A percentile compares a stretch with the other conserved stretches of the same genome.
Conservation (phyloP, 176 grass and related monocot species). For the barley (Hordeum vulgare) region DNA sequence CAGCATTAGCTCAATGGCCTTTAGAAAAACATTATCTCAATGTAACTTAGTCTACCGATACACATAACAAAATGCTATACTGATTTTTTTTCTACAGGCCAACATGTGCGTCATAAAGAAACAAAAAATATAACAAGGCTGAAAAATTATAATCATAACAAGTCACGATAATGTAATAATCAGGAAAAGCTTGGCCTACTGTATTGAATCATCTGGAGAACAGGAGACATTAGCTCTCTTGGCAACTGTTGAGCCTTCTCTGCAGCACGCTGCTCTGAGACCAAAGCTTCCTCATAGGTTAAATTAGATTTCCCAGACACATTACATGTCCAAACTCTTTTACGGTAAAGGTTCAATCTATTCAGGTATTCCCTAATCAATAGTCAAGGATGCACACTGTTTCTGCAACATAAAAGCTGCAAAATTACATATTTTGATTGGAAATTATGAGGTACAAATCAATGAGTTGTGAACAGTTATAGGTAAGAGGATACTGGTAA, state of each 20-base stretch:
- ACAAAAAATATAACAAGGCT: not conserved
- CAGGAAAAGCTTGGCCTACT: constrained; percentile 43
- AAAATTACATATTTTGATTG: not conserved
- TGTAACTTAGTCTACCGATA: constrained; percentile 16
- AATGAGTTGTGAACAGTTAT: constrained; percentile 16
- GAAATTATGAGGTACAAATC: not conserved
- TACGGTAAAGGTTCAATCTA: constrained; percentile 67
- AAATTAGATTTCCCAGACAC: constrained; percentile 76
- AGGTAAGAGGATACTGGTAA: constrained; percentile 82
- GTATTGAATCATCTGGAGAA: constrained; percentile 78
- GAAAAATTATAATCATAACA: constrained; percentile 13
- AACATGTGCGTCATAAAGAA: constrained; percentile 5
- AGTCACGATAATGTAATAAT: not conserved
- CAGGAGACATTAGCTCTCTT: constrained; percentile 52
- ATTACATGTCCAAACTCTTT: constrained; percentile 80
- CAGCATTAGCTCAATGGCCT: not conserved
- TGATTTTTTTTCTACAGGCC: not conserved
- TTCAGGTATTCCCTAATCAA: constrained; percentile 72
- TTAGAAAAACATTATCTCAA: not conserved
- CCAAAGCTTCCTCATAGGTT: constrained; percentile 91
- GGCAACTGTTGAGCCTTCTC: constrained; percentile 77
- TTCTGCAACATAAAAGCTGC: constrained; percentile 1
- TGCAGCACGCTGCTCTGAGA: constrained; percentile 57
- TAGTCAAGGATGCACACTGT: constrained; percentile 45
- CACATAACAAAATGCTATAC: constrained; percentile 3